These are phyloP conservation scores for Candida krabiensis DNA, from an alignment of 805 yeast species.

Conservation along the genomic window DNA sequence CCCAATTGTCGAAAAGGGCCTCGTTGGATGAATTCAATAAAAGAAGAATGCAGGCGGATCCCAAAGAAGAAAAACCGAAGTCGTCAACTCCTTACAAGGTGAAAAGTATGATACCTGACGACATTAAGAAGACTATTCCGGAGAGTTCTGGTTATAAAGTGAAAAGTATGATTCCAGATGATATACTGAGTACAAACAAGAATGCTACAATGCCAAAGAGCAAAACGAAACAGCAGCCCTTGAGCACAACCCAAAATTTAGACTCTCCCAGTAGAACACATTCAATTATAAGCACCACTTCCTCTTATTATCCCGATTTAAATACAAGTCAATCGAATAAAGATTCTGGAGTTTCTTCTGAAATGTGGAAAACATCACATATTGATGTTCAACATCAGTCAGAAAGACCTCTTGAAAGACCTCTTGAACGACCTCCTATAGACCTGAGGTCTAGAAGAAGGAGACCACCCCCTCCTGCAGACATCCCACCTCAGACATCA, in stretches of 20 bases:
- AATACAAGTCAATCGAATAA: no score
- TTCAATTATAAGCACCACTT: conserved; percentile 10
- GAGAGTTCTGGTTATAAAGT: conserved; percentile 3
- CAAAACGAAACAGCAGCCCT: not conserved
- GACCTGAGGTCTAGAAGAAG: conserved; percentile 15
- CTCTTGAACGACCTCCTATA: conserved; percentile 16
- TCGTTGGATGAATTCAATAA: not conserved
- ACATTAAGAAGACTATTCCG: conserved; percentile 7
- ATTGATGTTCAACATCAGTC: no score
- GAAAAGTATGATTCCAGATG: conserved; percentile 14
- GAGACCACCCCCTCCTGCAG: conserved; percentile 22
- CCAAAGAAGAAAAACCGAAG: not conserved
- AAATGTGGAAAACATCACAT: no score
- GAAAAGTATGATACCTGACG: conserved; percentile 18
- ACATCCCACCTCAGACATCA: no score
- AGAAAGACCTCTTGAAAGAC: no score
- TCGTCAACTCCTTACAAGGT: conserved; percentile 7
- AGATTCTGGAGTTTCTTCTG: not conserved
- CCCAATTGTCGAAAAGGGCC: conserved; percentile 1
- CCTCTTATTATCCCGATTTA: conserved; percentile 19
- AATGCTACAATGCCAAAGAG: not conserved
- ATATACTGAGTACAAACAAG: conserved; percentile 1
- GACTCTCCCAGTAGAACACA: conserved; percentile 4
- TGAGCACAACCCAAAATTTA: not conserved
- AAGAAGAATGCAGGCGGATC: not conserved